Base-by-base conservation (phyloP, 139 green algal species). In the Trebouxia sp. region DNA sequence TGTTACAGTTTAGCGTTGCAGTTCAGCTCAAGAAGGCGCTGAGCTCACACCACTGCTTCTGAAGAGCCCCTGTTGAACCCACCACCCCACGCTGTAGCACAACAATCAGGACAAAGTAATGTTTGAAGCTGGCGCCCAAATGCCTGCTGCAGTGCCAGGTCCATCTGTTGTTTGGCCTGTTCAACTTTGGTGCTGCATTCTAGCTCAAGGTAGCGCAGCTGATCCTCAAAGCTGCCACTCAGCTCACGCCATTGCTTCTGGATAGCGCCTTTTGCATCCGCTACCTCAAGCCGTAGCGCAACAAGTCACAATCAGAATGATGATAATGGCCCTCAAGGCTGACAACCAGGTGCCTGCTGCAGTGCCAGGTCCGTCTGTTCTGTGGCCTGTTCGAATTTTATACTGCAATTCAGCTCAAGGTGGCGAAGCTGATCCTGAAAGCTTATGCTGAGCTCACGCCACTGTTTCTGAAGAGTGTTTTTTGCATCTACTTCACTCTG, bases 381-480 rank as follows among this genome's bases (percentile, higher is more conserved):
- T 43, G 74, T 35, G n/a, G 74, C 74, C 28, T 62, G 42, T 30
- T 79, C 42, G 15, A 65, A 30, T 20, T 65, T 53, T 3, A 15
- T 65, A 32, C 43, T 79, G 45, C 82, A 84, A 75, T 85, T 75
- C 9, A 82, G 35, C 75, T 92, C 86, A 65, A 90, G 24, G 70
- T 84, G 78, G 79, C 88, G 84, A 7, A 75, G 45, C 78, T 90
- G 83, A 75, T 85, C 53, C 37, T 78, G 37, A 65, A 87, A 88
- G 5, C n/a, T 66, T 15, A 82, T 83, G 9, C 76, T 76, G 66
- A 90, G 75, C 75, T 92, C 87, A 3, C 85, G 77, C 78, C 80
- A 80, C 67, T 93, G 86, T 22, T 79, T 74, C n/a, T 85, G 65
- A 9, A 91, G 48, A 75, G 87, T 83, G 55, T 85, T 80, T 43